Evolutionary conservation across 2,329 filamentous ascomycete genomes (phyloP).

Genomic region (Colletotrichum camelliae): DNA sequence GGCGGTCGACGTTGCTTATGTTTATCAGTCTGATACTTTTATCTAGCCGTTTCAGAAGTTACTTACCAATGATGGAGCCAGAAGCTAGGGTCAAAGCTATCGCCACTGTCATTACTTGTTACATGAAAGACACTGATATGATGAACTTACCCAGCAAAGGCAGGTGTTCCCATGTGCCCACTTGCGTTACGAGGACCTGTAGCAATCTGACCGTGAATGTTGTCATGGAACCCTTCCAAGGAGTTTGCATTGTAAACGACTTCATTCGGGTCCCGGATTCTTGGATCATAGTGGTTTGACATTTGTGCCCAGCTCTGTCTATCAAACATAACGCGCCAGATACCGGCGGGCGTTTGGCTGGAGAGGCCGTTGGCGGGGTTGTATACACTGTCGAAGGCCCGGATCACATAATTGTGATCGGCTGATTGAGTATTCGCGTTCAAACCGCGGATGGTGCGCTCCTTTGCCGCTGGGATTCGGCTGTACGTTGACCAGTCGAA

Average conservation of each 20-base stretch:
- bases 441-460: neutral
- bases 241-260: neutral
- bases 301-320: neutral
- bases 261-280: neutral
- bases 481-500: neutral
- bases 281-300: neutral
- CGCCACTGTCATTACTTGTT: neutral
- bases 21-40: neutral
- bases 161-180: neutral
- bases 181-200: neutral
- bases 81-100: neutral
- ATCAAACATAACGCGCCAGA: neutral
- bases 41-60: neutral
- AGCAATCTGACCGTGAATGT: neutral
- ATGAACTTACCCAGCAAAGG: neutral
- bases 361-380: neutral
- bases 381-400: neutral
- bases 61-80: neutral
- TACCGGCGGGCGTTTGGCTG: neutral
- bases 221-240: neutral
- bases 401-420: neutral
- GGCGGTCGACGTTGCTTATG: neutral
- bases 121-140: neutral
- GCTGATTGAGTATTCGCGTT: neutral
- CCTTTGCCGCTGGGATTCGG: neutral